Base-by-base conservation (phyloP, 2,329 filamentous ascomycete species). In the Byssothecium circinans region DNA sequence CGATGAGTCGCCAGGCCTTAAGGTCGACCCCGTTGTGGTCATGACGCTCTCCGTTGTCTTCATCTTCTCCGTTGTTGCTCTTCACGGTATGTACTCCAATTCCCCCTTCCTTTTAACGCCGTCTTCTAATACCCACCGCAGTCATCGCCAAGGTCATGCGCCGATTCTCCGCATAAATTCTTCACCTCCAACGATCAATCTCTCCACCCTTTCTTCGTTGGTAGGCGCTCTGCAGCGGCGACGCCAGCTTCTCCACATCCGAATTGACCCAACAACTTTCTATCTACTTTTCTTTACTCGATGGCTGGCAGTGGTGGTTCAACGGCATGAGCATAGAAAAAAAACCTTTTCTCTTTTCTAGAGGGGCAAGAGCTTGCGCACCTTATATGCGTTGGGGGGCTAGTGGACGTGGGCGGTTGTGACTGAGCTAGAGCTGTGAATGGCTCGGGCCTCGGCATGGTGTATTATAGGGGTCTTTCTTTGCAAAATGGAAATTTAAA, bases 1-100 rank as follows among this genome's bases (percentile, higher is more conserved):
- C 49, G 94, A 99, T 71, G 94, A 99, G 80, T 95, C 89, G 58
- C 94, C 94, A 49, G 94, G 94, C 54, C 80, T 99, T 66, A 96
- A 96, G 80, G 94, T 99, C 58, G 94, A 99, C 74, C 94, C 94
- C 18, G 94, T 99, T 50, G 91, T 99, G 58, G 92, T 99, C 57
- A 82, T 99, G 68, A 94, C 96, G 61, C 81, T 99, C 63, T 95
- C 90, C 68, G 84, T 99, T 65, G 94, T 95, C 54, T 99, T 99
- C 76, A 99, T 99, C 75, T 96, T 99, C 79, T 94, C 88, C 69
- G 94, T 99, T 69, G 94, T 99, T 68, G 91, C 91, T 62, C 81
- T 99, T 70, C 94, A 99, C 78, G 91, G 94, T 97, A 85, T 64
- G 89, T 80, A 19, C 23, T 30, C 20, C 23, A 14, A 19, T 41